Base-by-base conservation (phyloP, 2,329 filamentous ascomycete species). In the Phaeosphaeria sp. region DNA sequence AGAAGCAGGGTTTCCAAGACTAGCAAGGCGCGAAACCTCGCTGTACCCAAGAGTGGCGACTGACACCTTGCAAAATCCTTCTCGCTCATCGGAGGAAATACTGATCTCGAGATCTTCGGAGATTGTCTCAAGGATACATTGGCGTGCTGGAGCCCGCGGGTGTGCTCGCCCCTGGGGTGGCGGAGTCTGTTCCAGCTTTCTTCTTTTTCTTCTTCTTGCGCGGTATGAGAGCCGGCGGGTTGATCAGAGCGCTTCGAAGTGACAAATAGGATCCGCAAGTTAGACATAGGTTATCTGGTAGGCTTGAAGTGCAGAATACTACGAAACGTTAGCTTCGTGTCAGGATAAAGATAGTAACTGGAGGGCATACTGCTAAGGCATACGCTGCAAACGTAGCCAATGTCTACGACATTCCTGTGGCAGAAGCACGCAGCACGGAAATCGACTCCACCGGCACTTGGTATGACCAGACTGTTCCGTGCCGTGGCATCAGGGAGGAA, bases 391-490 rank as follows among this genome's bases (percentile, higher is more conserved):
- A 99, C 94, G 74, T 92, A 99, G 8, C 93, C 95, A 1, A 93
- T 87, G 77, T 97, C 92, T 44, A 99, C 90, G 20, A 98, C 92
- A 36, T 87, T 87, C 50, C 94, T 86, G 79, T 99, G 95, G 75
- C 95, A 99, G 80, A 99, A 99, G 75, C 95, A 99, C 3, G 95
- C 95, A n/a, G 96, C 94, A 44, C 95, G 88, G 76, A 99, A 99
- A 79, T 99, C 96, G 44, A 99, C 93, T 45, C 90, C 89, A 55
- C 93, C 91, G 39, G 92, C 89, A 7, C 91, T 92, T 0, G 95
- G 93, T 4, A 90, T 82, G 43, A 97, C 85, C 43, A 99, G 81
- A 56, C 89, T 85, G 46, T 84, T 77, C 9, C 89, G 81, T 21
- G 85, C 85, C 15, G 81, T 83, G 57, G 86, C 85, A 68, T 95